Percentiles rank a stretch among this genome's conserved stretches.
Conservation (phyloP, 2,329 filamentous ascomycete genomes). For the Claviceps humidiphila region DNA sequence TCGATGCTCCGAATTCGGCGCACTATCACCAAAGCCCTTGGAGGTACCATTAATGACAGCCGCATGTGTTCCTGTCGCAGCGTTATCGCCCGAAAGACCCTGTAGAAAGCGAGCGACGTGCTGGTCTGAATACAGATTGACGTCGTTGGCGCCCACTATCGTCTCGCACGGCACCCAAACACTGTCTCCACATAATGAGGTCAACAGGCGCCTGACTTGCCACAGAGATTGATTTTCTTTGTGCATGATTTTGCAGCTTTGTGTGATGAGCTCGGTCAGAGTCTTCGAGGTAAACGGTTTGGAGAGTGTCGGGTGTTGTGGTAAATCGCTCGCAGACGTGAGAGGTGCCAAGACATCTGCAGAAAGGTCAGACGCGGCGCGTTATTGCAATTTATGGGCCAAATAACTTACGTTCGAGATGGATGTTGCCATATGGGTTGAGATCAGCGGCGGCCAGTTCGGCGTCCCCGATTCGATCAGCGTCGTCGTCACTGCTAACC, state of each 20-base stretch:
- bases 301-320: slow-evolving; percentile 61
- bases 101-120: slow-evolving; percentile 26
- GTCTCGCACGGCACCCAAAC: slow-evolving; percentile 50
- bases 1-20: background rate
- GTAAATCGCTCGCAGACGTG: slow-evolving; percentile 60
- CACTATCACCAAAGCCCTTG: background rate
- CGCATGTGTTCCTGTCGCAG: slow-evolving; percentile 4
- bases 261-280: slow-evolving; percentile 54
- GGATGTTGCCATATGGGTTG: slow-evolving; percentile 62
- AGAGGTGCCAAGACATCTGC: slow-evolving; percentile 62
- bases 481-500: slow-evolving; percentile 58
- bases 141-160: slow-evolving; percentile 43
- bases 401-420: slow-evolving; percentile 49
- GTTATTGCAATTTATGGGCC: background rate
- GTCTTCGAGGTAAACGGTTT: slow-evolving; percentile 62
- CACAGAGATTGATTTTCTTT: slow-evolving; percentile 62
- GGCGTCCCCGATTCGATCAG: slow-evolving; percentile 48
- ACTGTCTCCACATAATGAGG: slow-evolving; percentile 61
- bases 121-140: slow-evolving; percentile 39
- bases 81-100: slow-evolving; percentile 13
- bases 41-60: slow-evolving; percentile 13
- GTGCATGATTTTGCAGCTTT: slow-evolving; percentile 58
- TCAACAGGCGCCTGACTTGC: slow-evolving; percentile 61
- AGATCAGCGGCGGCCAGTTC: slow-evolving; percentile 50
- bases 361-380: slow-evolving; percentile 14